Percentiles rank a stretch among this genome's conserved stretches.
These are phyloP conservation scores for Polytrichum formosum DNA, from an alignment of 225 moss, liverwort and hornwort genomes.

Conservation along the genomic window DNA sequence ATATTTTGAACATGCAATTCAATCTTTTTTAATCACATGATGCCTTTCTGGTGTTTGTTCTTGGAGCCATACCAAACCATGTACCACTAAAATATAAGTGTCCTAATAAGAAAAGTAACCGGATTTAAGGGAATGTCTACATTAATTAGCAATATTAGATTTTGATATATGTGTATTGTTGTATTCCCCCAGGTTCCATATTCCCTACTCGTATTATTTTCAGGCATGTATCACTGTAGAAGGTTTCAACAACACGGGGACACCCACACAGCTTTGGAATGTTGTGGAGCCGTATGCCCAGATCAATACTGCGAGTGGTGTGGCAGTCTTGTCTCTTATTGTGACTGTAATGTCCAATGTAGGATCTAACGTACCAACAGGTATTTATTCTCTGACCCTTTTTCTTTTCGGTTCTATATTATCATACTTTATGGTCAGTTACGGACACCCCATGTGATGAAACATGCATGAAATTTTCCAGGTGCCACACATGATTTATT, in stretches of 20 bases:
- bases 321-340: constrained; percentile 57
- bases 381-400: constrained; percentile 19
- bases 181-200: constrained; percentile 55
- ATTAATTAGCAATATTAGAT: no score
- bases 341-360: constrained; percentile 83
- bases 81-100: no score
- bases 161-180: no score
- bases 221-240: constrained; percentile 84
- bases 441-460: not conserved
- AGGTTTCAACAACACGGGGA: constrained; percentile 72
- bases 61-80: no score
- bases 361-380: constrained; percentile 87
- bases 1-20: no score
- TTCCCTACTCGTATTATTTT: constrained; percentile 76
- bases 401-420: not conserved
- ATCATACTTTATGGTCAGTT: not conserved
- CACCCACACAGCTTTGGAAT: constrained; percentile 65
- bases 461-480: not conserved
- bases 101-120: no score
- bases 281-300: constrained; percentile 74
- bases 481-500: not conserved
- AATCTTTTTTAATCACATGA: no score
- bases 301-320: constrained; percentile 53
- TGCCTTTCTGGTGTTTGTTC: no score
- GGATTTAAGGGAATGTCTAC: no score